Evolutionary conservation across 169 alveolate species (phyloP).

Genomic region (Plasmodium coatneyi): DNA sequence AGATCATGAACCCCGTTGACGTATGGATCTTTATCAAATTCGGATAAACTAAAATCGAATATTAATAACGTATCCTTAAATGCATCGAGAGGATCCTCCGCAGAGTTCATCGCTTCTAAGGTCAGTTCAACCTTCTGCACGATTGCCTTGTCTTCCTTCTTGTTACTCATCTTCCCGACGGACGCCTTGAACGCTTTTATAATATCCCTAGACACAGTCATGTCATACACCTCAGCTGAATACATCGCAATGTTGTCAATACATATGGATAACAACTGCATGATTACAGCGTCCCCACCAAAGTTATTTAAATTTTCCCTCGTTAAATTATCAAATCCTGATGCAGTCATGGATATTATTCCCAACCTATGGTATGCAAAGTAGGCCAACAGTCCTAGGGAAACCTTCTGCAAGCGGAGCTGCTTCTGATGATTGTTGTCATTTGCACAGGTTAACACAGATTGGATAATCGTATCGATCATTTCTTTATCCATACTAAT

Average conservation of each 20-base stretch:
- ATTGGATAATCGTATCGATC: slow-evolving; percentile 76
- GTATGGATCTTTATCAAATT: slow-evolving; percentile 93
- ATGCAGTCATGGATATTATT: slow-evolving; percentile 79
- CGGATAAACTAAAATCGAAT: slow-evolving; percentile 88
- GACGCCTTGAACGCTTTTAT: slow-evolving; percentile 76
- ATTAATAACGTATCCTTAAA: slow-evolving; percentile 58
- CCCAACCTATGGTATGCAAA: slow-evolving; percentile 84
- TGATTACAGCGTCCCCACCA: slow-evolving; percentile 75
- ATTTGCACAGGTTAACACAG: slow-evolving; percentile 78
- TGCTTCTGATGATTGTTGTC: slow-evolving; percentile 75
- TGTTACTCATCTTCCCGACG: slow-evolving; percentile 74
- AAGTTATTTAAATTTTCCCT: slow-evolving; percentile 63
- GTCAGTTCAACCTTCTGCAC: slow-evolving; percentile 68
- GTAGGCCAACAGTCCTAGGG: slow-evolving; percentile 80
- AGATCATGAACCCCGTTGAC: slow-evolving; percentile 94
- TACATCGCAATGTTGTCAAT: slow-evolving; percentile 78
- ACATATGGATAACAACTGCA: slow-evolving; percentile 75
- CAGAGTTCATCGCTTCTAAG: slow-evolving; percentile 76
- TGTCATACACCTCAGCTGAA: slow-evolving; percentile 81
- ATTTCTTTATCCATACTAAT: slow-evolving; percentile 83
- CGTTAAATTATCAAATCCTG: slow-evolving; percentile 78
- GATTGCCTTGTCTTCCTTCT: slow-evolving; percentile 79
- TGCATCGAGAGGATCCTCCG: slow-evolving; percentile 75
- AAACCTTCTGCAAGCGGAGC: slow-evolving; percentile 82
- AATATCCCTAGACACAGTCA: slow-evolving; percentile 77